These are phyloP conservation scores for Psophocarpus tetragonolobus DNA, from an alignment of 306 rosid species.

Conservation along the genomic window DNA sequence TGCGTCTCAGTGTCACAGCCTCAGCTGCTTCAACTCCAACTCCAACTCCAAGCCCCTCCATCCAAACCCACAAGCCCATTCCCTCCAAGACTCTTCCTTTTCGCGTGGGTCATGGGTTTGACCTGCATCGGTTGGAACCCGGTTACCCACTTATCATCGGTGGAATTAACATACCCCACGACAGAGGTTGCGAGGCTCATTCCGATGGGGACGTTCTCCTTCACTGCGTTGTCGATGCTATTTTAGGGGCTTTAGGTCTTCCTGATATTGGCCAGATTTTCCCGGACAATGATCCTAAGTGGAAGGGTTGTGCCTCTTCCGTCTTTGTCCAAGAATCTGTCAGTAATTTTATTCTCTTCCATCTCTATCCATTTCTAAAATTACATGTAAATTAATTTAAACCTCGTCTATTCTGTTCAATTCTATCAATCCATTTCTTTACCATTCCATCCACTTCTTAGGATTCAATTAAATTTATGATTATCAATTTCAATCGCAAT, in stretches of 20 bases:
- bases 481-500: background rate
- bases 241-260: conserved; percentile 90
- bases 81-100: conserved; percentile 73
- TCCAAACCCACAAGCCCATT: conserved; percentile 39
- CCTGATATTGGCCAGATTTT: conserved; percentile 95
- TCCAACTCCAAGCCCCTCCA: too few relatives aligned
- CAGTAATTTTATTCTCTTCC: conserved; percentile 44
- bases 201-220: conserved; percentile 98
- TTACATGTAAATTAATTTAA: background rate
- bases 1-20: conserved; percentile 40
- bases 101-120: conserved; percentile 93
- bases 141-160: conserved; percentile 95
- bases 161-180: conserved; percentile 88
- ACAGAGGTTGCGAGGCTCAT: conserved; percentile 95
- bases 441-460: background rate
- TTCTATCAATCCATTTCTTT: too few relatives aligned
- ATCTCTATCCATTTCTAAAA: background rate
- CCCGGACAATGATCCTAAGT: conserved; percentile 89
- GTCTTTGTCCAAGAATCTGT: conserved; percentile 89
- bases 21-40: conserved; percentile 40
- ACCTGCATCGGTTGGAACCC: conserved; percentile 89
- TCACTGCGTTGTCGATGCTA: conserved; percentile 95
- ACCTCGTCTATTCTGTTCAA: too few relatives aligned
- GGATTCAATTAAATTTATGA: background rate
- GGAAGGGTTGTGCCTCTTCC: conserved; percentile 89